Evolutionary conservation across 2,329 filamentous ascomycete species (phyloP), one percentile per base, ranked within the genome.

Genomic region (Epichloe baconii): DNA sequence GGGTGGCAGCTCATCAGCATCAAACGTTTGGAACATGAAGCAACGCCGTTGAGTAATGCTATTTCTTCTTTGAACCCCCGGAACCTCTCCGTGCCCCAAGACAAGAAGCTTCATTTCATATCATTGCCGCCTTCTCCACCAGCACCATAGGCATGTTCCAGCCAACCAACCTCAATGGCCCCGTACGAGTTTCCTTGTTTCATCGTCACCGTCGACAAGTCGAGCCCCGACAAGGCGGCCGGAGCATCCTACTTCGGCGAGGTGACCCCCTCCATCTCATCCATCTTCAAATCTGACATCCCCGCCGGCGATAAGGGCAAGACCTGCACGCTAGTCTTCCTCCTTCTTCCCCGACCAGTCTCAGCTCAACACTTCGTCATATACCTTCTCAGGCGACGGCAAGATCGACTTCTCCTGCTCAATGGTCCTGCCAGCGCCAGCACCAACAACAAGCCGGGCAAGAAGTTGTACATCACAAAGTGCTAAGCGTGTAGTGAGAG

Each of bases 201-300:
- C 51, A 83, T 86, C 59, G 64, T 85, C 35, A 76, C 79, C 5
- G 65, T 85, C 55, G 72, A 80, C 65, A 74, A 73, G 3, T 65
- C 70, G 15, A 66, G 73, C 15, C 79, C 81, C 0, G 64, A 75
- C 61, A 71, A 66, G 4, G 68, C 75, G 0, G 66, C 67, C 43
- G 80, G 80, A 7, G 79, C 74, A 2, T 72, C 71, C 1, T 76
- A 70, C 66, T 75, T 77, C 55, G 81, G 79, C 49, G 72, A 73
- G 11, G 69, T 83, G 38, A 76, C 23, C 75, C 23, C 70, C 17
- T 71, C 68, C 51, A 64, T 77, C 47, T 77, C 76, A 10, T 75
- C 76, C 12, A 75, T 85, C 60, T 86, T 83, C 75, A 84, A 84
- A 69, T 86, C 86, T 66, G 80, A 84, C 60, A 77, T 86, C 43